phyloP scores from a whole-genome alignment of 2,329 filamentous ascomycete genomes.

The Sphaerulina vaccinii region DNA sequence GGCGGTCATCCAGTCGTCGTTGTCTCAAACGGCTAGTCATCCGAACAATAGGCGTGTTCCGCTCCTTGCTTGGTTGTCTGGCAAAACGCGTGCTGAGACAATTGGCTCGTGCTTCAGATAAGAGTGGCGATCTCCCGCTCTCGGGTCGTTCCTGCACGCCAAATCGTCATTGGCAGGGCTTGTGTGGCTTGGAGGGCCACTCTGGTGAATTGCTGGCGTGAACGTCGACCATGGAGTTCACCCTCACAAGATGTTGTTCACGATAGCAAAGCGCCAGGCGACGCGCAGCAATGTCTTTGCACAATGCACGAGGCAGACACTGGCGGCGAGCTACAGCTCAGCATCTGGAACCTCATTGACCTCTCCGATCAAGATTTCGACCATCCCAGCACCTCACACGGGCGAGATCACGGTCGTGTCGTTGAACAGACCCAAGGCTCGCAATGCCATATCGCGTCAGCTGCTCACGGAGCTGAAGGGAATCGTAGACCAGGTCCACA shows the following conservation, averaged over 20 bases:
- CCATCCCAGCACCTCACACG: constrained; percentile 72
- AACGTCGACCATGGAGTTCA: background rate
- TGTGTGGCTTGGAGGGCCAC: background rate
- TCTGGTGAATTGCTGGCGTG: background rate
- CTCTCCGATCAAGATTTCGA: constrained; percentile 62
- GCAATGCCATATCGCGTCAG: constrained; percentile 85
- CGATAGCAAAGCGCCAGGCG: background rate
- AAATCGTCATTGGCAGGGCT: background rate
- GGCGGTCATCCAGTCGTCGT: constrained; percentile 8
- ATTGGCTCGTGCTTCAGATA: constrained; percentile 13
- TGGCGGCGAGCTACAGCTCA: constrained; percentile 16
- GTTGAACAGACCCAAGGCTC: constrained; percentile 77
- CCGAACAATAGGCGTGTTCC: constrained; percentile 6
- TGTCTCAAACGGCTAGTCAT: constrained; percentile 5
- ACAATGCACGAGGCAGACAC: background rate
- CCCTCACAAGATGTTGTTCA: background rate
- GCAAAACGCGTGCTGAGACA: background rate
- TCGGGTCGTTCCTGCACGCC: constrained; percentile 2
- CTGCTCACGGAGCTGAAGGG: constrained; percentile 70
- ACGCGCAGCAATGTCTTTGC: background rate
- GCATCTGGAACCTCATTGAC: constrained; percentile 25
- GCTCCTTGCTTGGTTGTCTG: constrained; percentile 7
- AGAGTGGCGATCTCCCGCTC: constrained; percentile 5
- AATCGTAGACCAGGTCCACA: constrained; percentile 70
- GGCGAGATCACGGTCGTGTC: constrained; percentile 87